phyloP scores from a whole-genome alignment of 306 rosid genomes.

The Rosa chinensis region DNA sequence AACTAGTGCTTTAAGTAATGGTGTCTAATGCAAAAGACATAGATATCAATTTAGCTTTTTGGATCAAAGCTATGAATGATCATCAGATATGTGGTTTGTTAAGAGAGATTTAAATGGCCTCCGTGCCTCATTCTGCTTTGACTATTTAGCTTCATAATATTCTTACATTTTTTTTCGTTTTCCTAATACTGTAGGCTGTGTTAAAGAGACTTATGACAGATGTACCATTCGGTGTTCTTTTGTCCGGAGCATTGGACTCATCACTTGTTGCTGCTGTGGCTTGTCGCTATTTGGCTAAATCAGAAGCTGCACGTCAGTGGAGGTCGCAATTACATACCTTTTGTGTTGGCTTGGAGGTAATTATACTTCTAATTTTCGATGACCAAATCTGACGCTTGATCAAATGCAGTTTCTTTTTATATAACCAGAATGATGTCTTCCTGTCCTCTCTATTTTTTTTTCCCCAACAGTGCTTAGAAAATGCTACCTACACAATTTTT shows the following conservation, averaged over 20 bases:
- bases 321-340: conserved; percentile 91
- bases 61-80: neutral
- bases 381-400: neutral
- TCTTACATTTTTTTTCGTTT: conserved; percentile 9
- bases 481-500: neutral
- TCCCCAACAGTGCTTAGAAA: neutral
- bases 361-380: neutral
- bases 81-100: neutral
- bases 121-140: neutral
- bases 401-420: neutral
- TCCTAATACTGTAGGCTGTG: conserved; percentile 68
- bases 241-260: conserved; percentile 95
- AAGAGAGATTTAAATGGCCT: neutral
- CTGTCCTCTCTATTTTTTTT: neutral
- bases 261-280: conserved; percentile 96
- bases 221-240: conserved; percentile 95
- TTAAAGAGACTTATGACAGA: conserved; percentile 95
- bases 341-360: conserved; percentile 88
- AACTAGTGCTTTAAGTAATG: neutral
- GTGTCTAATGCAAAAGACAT: neutral
- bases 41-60: neutral
- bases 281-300: conserved; percentile 62
- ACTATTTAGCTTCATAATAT: conserved; percentile 1
- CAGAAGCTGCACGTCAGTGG: conserved; percentile 81
- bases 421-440: neutral